Base-by-base conservation (phyloP, 2,329 filamentous ascomycete species). In the Colletotrichum spaethianum region DNA sequence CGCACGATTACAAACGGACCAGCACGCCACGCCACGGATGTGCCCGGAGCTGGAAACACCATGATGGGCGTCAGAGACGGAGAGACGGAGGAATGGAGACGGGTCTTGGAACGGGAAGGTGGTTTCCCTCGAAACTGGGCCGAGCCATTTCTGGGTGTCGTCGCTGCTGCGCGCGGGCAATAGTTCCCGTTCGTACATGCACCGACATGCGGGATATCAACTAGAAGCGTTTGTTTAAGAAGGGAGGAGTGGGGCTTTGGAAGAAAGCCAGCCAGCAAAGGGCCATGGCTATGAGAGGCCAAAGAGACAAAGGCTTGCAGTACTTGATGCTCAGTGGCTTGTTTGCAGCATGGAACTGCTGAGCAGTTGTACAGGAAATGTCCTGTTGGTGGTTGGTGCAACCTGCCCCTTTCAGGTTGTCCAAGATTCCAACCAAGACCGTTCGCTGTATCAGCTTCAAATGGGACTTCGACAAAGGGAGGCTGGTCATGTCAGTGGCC, bases 181-280 rank as follows among this genome's bases (percentile, higher is more conserved):
- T 38, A 60, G 50, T 69, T 38, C 44, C 57, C 44, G 59, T 63
- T 38, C 50, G 65, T 57, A 40, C 48, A 63, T 63, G 48, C 61
- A 36, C 61, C 46, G 18, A 55, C 50, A 33, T 67, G 48, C 68
- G 42, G 59, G 36, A 59, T 42, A 44, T 33, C 23, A 18, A 50
- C 20, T 28, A 33, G 53, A 48, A 48, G 20, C 31, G 38, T 9
- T 28, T n/a, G 56, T 28, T 38, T 20, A 31, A 68, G 48, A 63
- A 38, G 59, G 42, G 59, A n/a, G 33, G 20, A 46, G 36, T 23
- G 55, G 31, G 20, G 33, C 33, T 36, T 56, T n/a, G n/a, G n/a
- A n/a, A n/a, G 31, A 4, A 23, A 56, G 53, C 20, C 14, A 56
- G 53, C 20, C 14, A 33, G 52, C 20, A 16, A n/a, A 20, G 52